Evolutionary conservation across 306 rosid species (phyloP), one percentile per base, ranked within the genome.

Genomic region (Fragaria iinumae): DNA sequence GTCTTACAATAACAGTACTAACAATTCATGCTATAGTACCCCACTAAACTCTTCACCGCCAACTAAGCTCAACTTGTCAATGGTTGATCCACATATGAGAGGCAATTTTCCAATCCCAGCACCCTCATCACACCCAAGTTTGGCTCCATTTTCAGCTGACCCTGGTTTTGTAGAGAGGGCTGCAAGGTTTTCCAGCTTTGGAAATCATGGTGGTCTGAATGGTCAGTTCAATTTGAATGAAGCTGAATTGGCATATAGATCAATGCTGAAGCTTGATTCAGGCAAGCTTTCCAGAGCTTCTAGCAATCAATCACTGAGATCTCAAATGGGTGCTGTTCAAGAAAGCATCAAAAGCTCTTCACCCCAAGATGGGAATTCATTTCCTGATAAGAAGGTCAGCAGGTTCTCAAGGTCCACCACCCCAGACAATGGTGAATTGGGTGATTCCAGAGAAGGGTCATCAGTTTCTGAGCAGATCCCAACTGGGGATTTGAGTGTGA

Each of bases 151-250:
- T 73, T 50, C 87, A 32, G 80, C 87, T 47, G 91, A 88, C 70
- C 87, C 89, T 56, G 91, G 87, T 13, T 88, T 88, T 52, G 84
- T 80, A 0, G 91, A 85, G 69, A 86, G 91, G 53, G 89, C 88
- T 60, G 86, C 91, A 27, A 83, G 85, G 29, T 79, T 81, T 57
- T 88, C 91, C 66, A 72, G 81, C 57, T 85, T 88, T 71, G 89
- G 74, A 39, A 74, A 62, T 39, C 66, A 67, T 39, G 84, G 75
- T 23, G 72, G 73, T 43, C 23, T 69, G 36, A 76, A 65, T 72
- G 83, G 84, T 68, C 83, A 73, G 59, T 68, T 83, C 38, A 77
- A 81, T 48, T 25, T 78, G 63, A 80, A 80, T 62, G 88, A 83
- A 71, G 64, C 84, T 48, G 84, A 85, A 64, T 66, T 86, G 70